phyloP scores from a whole-genome alignment of 2,329 filamentous ascomycete species.

The Ophiocordyceps robertsii region DNA sequence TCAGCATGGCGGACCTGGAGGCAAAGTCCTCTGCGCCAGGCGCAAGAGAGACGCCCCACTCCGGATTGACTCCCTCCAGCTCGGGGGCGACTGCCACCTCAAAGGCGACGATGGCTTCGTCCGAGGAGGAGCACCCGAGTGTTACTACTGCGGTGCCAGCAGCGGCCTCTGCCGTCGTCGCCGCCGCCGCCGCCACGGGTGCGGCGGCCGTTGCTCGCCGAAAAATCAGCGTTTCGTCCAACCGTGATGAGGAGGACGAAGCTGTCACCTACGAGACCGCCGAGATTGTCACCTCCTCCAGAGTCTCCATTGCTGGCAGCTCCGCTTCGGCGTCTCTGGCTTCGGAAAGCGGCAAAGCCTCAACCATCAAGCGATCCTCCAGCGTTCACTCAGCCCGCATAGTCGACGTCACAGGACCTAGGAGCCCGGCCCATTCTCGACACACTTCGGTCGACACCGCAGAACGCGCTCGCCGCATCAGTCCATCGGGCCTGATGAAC shows the following conservation, averaged over 20 bases:
- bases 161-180: not conserved
- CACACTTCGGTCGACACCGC: slow-evolving; percentile 31
- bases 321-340: slow-evolving; percentile 27
- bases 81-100: not conserved
- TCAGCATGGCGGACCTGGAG: not conserved
- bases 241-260: slow-evolving; percentile 29
- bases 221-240: slow-evolving; percentile 6
- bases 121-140: too few species aligned
- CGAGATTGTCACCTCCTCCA: slow-evolving; percentile 41
- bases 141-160: not conserved
- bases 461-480: slow-evolving; percentile 28
- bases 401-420: slow-evolving; percentile 40
- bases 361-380: slow-evolving; percentile 23
- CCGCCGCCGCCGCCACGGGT: too few species aligned
- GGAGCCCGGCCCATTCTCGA: slow-evolving; percentile 36
- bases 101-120: too few species aligned
- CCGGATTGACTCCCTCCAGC: not conserved
- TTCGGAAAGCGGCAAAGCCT: slow-evolving; percentile 30
- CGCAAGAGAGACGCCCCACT: not conserved
- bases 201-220: not conserved
- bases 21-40: not conserved
- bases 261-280: slow-evolving; percentile 39
- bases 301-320: slow-evolving; percentile 40
- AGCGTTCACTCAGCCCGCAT: slow-evolving; percentile 44
- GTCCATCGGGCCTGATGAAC: slow-evolving; percentile 25